Percentiles rank a stretch among this genome's conserved stretches.
These are phyloP conservation scores for Cucurbita maxima DNA, from an alignment of 306 rosid genomes.

Conservation along the genomic window DNA sequence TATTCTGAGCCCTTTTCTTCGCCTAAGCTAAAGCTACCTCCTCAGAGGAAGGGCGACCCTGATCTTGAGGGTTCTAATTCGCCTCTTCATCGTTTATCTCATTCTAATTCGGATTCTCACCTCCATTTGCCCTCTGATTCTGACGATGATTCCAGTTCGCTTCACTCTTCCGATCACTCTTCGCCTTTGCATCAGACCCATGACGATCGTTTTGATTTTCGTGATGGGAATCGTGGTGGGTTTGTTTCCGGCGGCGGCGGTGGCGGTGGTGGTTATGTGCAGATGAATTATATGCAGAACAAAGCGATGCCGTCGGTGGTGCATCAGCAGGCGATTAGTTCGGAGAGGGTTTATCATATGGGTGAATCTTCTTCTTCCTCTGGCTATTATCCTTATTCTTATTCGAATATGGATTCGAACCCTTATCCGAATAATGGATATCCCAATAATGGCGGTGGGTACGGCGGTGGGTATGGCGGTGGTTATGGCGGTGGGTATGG, in stretches of 20 bases:
- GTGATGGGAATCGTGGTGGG: constrained; percentile 6
- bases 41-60: constrained; percentile 20
- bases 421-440: constrained; percentile 18
- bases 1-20: constrained; percentile 10
- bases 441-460: constrained; percentile 5
- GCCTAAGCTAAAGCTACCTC: constrained; percentile 25
- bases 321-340: constrained; percentile 36
- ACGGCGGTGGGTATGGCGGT: constrained; percentile 21
- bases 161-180: constrained; percentile 35
- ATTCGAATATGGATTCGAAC: constrained; percentile 11
- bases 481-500: constrained; percentile 19
- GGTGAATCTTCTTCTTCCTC: constrained; percentile 61
- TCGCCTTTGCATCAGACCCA: constrained; percentile 38
- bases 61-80: constrained; percentile 14
- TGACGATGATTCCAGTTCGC: constrained; percentile 29
- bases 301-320: constrained; percentile 48
- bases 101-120: constrained; percentile 54
- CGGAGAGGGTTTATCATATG: constrained; percentile 29
- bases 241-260: constrained; percentile 1
- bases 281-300: constrained; percentile 58
- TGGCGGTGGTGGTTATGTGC: constrained; percentile 14
- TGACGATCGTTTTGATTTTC: constrained; percentile 9
- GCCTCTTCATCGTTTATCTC: constrained; percentile 17
- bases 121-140: constrained; percentile 46
- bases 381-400: constrained; percentile 9